phyloP scores from a whole-genome alignment of 192 early-diverging fungal genomes.

The Coemansia sp. region DNA sequence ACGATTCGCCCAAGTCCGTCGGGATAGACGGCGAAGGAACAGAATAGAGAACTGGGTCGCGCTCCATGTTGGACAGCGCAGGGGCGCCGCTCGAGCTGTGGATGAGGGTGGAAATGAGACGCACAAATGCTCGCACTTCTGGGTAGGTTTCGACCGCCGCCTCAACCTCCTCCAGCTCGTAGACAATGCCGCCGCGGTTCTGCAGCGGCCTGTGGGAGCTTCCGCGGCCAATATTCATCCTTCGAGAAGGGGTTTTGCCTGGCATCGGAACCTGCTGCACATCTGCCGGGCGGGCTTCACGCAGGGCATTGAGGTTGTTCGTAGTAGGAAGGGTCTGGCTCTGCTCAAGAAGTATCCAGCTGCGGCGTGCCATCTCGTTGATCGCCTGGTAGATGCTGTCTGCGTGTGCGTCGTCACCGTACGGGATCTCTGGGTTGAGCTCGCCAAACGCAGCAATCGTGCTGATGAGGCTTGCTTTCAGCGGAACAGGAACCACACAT shows the following conservation, averaged over 20 bases:
- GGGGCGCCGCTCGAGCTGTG: constrained; percentile 60
- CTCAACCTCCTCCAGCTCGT: constrained; percentile 85
- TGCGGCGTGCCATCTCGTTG: constrained; percentile 65
- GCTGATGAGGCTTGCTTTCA: constrained; percentile 82
- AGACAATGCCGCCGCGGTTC: constrained; percentile 62
- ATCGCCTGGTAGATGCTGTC: constrained; percentile 28
- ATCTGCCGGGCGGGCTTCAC: constrained; percentile 12
- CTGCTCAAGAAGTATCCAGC: constrained; percentile 84
- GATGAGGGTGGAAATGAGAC: constrained; percentile 70
- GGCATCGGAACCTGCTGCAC: constrained; percentile 21
- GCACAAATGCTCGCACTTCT: constrained; percentile 83
- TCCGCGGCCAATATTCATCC: constrained; percentile 32
- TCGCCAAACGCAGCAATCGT: constrained; percentile 83
- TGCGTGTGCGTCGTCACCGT: constrained; percentile 32
- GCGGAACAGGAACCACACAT: constrained; percentile 70
- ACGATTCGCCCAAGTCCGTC: constrained; percentile 62
- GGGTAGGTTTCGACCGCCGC: constrained; percentile 76
- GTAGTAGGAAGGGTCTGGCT: constrained; percentile 63
- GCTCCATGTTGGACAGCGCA: constrained; percentile 32
- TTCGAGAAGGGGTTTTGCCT: constrained; percentile 23
- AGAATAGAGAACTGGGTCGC: constrained; percentile 40
- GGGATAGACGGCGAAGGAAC: constrained; percentile 59
- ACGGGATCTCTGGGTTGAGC: constrained; percentile 25
- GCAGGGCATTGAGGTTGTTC: constrained; percentile 25
- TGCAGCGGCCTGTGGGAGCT: constrained; percentile 13